Evolutionary conservation across 192 early-diverging fungal genomes (phyloP).

Genomic region (Podochytrium sp.): DNA sequence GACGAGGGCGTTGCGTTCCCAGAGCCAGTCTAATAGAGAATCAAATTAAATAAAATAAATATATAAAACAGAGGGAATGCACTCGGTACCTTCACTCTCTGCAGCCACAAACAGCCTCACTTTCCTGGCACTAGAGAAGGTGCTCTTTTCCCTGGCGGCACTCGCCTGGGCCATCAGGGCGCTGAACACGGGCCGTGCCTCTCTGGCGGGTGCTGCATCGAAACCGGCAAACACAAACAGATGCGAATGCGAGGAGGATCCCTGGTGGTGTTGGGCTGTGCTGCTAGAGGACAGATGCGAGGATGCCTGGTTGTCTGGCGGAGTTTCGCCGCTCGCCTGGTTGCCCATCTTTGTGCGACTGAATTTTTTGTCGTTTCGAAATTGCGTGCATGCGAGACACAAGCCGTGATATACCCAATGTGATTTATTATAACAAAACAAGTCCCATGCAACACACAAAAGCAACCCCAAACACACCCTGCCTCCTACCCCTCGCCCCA

Average conservation of each 20-base stretch:
- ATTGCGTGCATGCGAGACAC: too few species aligned
- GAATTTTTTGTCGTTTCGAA: too few species aligned
- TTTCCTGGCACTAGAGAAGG: background rate
- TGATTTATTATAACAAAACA: too few species aligned
- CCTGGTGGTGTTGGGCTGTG: too few species aligned
- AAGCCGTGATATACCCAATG: too few species aligned
- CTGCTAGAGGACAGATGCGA: too few species aligned
- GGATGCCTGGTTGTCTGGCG: background rate
- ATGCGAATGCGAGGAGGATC: background rate
- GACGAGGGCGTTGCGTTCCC: constrained; percentile 36
- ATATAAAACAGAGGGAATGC: background rate
- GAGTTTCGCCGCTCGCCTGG: background rate
- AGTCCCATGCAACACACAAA: too few species aligned
- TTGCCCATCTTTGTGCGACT: background rate
- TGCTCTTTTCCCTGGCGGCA: background rate
- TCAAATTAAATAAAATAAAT: background rate
- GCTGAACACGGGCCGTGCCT: constrained; percentile 10
- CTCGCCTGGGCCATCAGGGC: constrained; percentile 11
- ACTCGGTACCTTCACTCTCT: background rate
- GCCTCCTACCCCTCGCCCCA: too few species aligned
- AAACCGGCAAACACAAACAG: constrained; percentile 6
- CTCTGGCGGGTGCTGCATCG: constrained; percentile 1
- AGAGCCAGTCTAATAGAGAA: constrained; percentile 7
- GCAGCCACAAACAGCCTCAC: background rate
- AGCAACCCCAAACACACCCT: too few species aligned